Evolutionary conservation across 768 basidiomycete genomes (phyloP).

Genomic region (Mycena capillaripes): DNA sequence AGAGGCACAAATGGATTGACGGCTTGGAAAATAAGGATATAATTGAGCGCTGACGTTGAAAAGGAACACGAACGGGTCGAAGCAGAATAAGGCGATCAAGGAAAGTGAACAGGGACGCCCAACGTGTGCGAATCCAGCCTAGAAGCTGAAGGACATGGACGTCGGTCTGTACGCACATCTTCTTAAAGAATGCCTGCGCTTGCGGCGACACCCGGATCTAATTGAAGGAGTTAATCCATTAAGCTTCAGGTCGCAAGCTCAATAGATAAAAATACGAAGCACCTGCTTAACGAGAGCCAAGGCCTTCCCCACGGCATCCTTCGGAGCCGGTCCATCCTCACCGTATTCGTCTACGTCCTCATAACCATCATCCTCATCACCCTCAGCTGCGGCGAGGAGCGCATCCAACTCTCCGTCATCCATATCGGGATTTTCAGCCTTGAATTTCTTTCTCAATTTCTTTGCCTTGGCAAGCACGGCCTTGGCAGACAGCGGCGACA

Average conservation of each 20-base stretch:
- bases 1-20: conserved; percentile 40
- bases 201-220: conserved; percentile 33
- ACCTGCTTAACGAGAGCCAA: conserved; percentile 33
- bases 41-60: neutral
- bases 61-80: conserved; percentile 9
- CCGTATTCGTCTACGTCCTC: neutral
- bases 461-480: conserved; percentile 4
- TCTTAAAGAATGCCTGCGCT: conserved; percentile 31
- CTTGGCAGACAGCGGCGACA: conserved; percentile 33
- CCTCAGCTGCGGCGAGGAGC: neutral
- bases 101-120: conserved; percentile 33
- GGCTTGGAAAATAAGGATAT: conserved; percentile 28
- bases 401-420: conserved; percentile 29
- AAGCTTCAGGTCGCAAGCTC: neutral
- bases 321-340: neutral
- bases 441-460: conserved; percentile 13
- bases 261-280: neutral
- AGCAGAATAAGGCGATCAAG: conserved; percentile 23
- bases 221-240: neutral
- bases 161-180: conserved; percentile 4
- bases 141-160: conserved; percentile 16
- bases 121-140: conserved; percentile 32
- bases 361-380: neutral
- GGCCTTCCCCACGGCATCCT: conserved; percentile 28
- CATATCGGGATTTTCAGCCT: neutral